These are phyloP conservation scores for Penicillium maclennaniae DNA, from an alignment of 495 filamentous ascomycete species.

Conservation along the genomic window DNA sequence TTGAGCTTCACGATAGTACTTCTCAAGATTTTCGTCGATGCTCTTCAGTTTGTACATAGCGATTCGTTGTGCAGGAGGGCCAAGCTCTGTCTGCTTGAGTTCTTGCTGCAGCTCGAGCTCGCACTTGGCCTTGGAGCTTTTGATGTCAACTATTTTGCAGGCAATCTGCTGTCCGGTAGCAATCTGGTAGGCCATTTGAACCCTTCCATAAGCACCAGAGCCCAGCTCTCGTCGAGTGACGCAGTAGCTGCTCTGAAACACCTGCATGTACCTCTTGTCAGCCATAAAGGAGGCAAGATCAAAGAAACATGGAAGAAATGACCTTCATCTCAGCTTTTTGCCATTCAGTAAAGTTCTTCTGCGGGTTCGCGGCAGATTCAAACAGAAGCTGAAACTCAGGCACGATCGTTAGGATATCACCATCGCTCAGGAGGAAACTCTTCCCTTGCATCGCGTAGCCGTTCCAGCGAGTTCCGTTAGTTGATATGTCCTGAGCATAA, in stretches of 20 bases:
- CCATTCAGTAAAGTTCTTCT: slow-evolving; percentile 14
- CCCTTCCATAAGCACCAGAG: slow-evolving; percentile 44
- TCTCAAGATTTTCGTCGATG: slow-evolving; percentile 6
- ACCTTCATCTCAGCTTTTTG: slow-evolving; percentile 31
- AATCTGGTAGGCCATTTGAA: slow-evolving; percentile 45
- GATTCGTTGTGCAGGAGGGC: too few relatives aligned
- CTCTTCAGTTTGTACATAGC: not conserved
- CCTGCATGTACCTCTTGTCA: slow-evolving; percentile 23
- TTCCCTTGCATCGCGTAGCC: slow-evolving; percentile 35
- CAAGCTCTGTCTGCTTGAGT: too few relatives aligned
- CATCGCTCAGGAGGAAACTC: slow-evolving; percentile 50
- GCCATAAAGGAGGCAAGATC: not conserved
- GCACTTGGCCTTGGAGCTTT: slow-evolving; percentile 1
- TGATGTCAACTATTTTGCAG: slow-evolving; percentile 49
- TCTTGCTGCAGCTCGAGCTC: not conserved
- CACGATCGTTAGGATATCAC: slow-evolving; percentile 44
- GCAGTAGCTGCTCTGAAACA: slow-evolving; percentile 43
- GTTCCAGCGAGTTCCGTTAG: slow-evolving; percentile 55
- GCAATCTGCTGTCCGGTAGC: slow-evolving; percentile 42
- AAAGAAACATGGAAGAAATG: not conserved
- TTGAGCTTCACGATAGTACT: slow-evolving; percentile 45
- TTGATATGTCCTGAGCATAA: slow-evolving; percentile 59
- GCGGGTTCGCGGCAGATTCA: slow-evolving; percentile 1
- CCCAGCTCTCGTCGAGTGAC: slow-evolving; percentile 50
- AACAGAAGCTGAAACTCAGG: slow-evolving; percentile 22